Percentiles rank a stretch among this genome's conserved stretches.
Conservation (phyloP, 805 yeast genomes). For the Phaffomyces opuntiae region DNA sequence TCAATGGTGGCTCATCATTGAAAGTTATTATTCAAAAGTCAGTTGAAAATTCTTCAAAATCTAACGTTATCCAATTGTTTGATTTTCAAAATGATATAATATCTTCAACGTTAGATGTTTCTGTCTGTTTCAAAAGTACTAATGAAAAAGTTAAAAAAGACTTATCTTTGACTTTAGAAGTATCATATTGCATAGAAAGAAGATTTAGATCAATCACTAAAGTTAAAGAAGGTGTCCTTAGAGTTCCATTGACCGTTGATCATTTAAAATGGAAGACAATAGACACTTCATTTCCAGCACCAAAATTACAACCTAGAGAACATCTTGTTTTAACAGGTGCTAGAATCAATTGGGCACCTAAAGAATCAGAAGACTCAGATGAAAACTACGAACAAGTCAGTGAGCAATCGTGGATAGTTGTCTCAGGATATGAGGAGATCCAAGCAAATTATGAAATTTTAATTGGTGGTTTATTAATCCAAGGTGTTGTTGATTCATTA, state of each 20-base stretch:
- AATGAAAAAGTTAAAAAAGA: constrained; percentile 12
- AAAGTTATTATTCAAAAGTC: constrained; percentile 17
- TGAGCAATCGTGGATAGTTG: constrained; percentile 22
- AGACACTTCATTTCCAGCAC: constrained; percentile 13
- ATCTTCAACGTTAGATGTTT: constrained; percentile 12
- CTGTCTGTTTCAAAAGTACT: constrained; percentile 22
- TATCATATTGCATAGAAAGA: constrained; percentile 28
- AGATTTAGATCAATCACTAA: constrained; percentile 24
- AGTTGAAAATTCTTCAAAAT: constrained; percentile 15
- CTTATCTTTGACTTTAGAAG: constrained; percentile 24
- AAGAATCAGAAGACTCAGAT: neutral
- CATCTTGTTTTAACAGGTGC: constrained; percentile 19
- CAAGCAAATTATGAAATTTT: constrained; percentile 11
- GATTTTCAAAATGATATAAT: constrained; percentile 23
- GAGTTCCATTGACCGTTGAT: constrained; percentile 25
- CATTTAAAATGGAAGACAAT: constrained; percentile 14
- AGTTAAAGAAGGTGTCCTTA: constrained; percentile 26
- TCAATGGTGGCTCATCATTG: constrained; percentile 31
- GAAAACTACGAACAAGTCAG: neutral
- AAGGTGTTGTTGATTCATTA: neutral
- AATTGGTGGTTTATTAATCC: constrained; percentile 22
- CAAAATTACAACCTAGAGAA: constrained; percentile 18
- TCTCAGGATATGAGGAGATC: constrained; percentile 15
- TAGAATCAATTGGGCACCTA: constrained; percentile 14
- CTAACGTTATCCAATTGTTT: constrained; percentile 20